Evolutionary conservation across 2,329 filamentous ascomycete species (phyloP).

Genomic region (Aspergillus sp.): DNA sequence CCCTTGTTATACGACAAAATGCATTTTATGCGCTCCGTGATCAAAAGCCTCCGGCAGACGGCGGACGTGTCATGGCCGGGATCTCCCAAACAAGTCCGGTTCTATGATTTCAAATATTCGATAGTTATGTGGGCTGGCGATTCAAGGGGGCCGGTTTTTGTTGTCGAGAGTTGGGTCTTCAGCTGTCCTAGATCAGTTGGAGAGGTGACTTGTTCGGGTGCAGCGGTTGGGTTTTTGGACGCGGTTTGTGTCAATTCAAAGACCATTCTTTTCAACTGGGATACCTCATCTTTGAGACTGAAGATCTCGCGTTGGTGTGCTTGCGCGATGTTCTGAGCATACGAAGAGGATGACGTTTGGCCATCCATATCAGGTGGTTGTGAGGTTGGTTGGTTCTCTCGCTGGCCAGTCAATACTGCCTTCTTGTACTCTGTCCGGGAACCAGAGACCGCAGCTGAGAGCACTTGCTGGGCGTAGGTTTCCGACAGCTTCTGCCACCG

Average conservation of each 20-base stretch:
- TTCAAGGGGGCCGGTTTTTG: not conserved
- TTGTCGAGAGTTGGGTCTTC: slow-evolving; percentile 8
- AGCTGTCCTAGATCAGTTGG: slow-evolving; percentile 6
- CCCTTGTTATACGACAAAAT: not conserved
- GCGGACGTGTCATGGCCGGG: too few relatives aligned
- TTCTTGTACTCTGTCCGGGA: slow-evolving; percentile 4
- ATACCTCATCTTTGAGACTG: slow-evolving; percentile 28
- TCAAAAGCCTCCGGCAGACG: too few relatives aligned
- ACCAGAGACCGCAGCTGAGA: slow-evolving; percentile 21
- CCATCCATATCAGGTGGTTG: not conserved
- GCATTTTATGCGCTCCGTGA: not conserved
- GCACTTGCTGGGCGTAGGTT: slow-evolving; percentile 25
- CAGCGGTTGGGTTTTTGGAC: slow-evolving; percentile 12
- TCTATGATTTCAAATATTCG: not conserved
- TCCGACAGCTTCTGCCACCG: slow-evolving; percentile 23
- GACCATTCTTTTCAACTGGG: slow-evolving; percentile 30
- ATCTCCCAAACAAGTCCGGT: not conserved
- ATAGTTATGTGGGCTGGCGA: not conserved
- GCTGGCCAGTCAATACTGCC: not conserved
- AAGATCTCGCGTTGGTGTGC: slow-evolving; percentile 25
- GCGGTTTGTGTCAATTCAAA: slow-evolving; percentile 24
- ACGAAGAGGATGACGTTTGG: not conserved
- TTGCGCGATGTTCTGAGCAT: not conserved
- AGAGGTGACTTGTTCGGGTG: slow-evolving; percentile 1
- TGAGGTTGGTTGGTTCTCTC: not conserved